Percentiles rank a stretch among this genome's conserved stretches.
Conservation (phyloP, 345 rosid species). For the Diplotaxis tenuifolia region DNA sequence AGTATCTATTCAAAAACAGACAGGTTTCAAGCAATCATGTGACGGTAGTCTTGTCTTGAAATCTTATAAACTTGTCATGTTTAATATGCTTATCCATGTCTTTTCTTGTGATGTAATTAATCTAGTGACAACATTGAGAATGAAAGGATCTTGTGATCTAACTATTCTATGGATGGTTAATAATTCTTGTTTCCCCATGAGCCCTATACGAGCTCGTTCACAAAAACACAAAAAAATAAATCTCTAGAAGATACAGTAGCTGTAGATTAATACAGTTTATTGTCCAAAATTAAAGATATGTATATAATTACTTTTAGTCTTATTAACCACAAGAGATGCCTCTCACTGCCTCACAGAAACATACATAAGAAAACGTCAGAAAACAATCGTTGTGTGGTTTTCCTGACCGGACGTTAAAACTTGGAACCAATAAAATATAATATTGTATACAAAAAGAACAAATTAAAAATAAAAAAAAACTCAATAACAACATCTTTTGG, state of each 20-base stretch:
- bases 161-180: not conserved
- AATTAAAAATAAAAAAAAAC: slow-evolving; percentile 10
- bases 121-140: slow-evolving; percentile 7
- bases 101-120: not conserved
- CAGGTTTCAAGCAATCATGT: not conserved
- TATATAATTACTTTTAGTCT: slow-evolving; percentile 7
- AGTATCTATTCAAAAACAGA: not conserved
- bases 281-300: not conserved
- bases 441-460: slow-evolving; percentile 8
- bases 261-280: not conserved
- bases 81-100: not conserved
- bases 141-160: not conserved
- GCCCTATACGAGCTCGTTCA: no score
- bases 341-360: slow-evolving; percentile 12
- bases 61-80: not conserved
- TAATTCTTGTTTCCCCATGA: not conserved
- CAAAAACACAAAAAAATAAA: no score
- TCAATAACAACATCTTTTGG: slow-evolving; percentile 17
- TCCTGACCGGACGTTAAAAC: slow-evolving; percentile 20
- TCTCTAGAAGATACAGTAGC: no score
- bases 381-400: slow-evolving; percentile 14
- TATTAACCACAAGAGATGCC: slow-evolving; percentile 24
- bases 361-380: slow-evolving; percentile 10
- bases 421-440: slow-evolving; percentile 18
- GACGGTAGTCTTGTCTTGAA: not conserved